Conservation (phyloP, 192 early-diverging fungal genomes). For the Phlyctochytrium planicorne region DNA sequence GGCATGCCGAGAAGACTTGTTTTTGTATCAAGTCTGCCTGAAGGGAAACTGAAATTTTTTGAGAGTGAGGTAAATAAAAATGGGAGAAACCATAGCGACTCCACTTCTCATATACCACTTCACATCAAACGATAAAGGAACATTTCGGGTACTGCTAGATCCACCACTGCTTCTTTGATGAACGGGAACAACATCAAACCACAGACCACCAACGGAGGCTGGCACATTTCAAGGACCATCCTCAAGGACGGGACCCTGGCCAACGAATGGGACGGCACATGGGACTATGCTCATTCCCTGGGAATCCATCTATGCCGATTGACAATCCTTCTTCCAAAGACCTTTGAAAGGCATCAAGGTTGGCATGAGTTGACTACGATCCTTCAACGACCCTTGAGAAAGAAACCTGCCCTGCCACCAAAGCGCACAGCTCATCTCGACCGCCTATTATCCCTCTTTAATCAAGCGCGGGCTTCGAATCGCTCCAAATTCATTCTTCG, state of each 20-base stretch:
- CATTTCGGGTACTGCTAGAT: no score
- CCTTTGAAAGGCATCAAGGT: no score
- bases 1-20: no score
- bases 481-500: not conserved
- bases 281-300: not conserved
- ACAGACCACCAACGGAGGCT: no score
- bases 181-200: no score
- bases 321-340: not conserved
- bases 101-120: no score
- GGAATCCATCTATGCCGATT: not conserved
- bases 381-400: not conserved
- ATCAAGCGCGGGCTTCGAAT: not conserved
- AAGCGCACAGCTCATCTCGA: not conserved
- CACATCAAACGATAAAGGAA: no score
- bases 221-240: not conserved
- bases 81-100: no score
- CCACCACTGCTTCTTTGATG: no score
- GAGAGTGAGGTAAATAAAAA: no score
- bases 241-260: not conserved
- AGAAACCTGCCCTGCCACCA: not conserved
- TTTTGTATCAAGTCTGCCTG: no score
- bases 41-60: no score
- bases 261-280: not conserved
- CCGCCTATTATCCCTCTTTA: not conserved
- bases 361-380: not conserved